Evolutionary conservation across 352 stramenopile genomes (phyloP).

Genomic region (Achlya hypogyna): DNA sequence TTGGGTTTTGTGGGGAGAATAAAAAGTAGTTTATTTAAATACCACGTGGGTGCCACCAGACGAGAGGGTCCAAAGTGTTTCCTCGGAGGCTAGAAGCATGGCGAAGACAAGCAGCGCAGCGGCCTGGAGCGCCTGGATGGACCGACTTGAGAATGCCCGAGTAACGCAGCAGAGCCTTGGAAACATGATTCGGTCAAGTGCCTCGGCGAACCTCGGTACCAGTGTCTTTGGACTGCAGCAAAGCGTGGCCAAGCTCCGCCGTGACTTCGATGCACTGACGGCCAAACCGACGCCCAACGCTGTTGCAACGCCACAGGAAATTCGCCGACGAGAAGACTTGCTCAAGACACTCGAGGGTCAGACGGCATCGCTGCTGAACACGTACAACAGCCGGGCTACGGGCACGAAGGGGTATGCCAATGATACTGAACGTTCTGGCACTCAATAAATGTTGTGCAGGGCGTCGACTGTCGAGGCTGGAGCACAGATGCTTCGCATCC

Average conservation of each 20-base stretch:
- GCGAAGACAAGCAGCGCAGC: slow-evolving; percentile 28
- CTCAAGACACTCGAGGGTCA: slow-evolving; percentile 4
- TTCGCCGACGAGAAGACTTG: slow-evolving; percentile 14
- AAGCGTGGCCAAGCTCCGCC: slow-evolving; percentile 63
- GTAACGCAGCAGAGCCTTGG: slow-evolving; percentile 52
- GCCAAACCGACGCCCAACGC: slow-evolving; percentile 2
- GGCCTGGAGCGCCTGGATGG: slow-evolving; percentile 70
- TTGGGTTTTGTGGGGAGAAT: background rate
- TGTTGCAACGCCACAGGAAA: slow-evolving; percentile 17
- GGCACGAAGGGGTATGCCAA: slow-evolving; percentile 25
- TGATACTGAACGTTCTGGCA: background rate
- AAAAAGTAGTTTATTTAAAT: no score
- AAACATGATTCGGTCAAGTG: slow-evolving; percentile 56
- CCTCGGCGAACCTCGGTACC: slow-evolving; percentile 49
- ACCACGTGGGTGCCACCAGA: no score
- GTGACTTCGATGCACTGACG: slow-evolving; percentile 65
- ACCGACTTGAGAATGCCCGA: slow-evolving; percentile 68
- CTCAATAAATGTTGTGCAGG: background rate
- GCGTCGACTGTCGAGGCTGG: slow-evolving; percentile 30
- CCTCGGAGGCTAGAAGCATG: background rate
- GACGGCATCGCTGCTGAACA: slow-evolving; percentile 49
- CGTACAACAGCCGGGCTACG: slow-evolving; percentile 53
- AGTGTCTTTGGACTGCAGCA: slow-evolving; percentile 81
- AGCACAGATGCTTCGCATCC: slow-evolving; percentile 61
- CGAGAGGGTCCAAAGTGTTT: background rate